Base-by-base conservation (phyloP, 345 rosid genomes). In the Rhodamnia rubescens region DNA sequence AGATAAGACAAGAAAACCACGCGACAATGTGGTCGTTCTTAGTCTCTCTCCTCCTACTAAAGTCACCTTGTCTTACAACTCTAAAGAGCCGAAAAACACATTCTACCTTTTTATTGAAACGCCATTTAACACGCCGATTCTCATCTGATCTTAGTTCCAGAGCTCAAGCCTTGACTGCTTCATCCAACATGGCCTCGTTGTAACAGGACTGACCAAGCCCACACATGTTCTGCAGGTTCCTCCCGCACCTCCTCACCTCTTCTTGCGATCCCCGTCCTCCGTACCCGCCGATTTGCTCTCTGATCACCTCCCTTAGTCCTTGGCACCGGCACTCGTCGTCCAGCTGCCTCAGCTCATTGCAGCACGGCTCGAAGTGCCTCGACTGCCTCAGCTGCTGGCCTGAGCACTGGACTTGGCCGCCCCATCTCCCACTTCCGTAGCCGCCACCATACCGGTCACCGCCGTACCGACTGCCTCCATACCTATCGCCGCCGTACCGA, bases 301-400 rank as follows among this genome's bases (percentile, higher is more conserved):
- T 52, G 53, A 58, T 20, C 0, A 83, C 59, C 42, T 82, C 69
- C 83, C 64, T 53, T 26, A 91, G 85, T 12, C 85, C 91, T 0
- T 82, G 51, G 85, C 93, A 91, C 20, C 91, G 81, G 85, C 93
- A 90, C n/a, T 12, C 36, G 53, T 21, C 59, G 10, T 87, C 86
- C 47, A 88, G 8, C 49, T 85, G 44, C 83, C 86, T 32, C 40
- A 91, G 57, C 82, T 88, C 86, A 20, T 84, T 36, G 84, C 78
- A 69, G 84, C 84, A 52, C 12, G 44, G 84, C 58, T 42, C 40
- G 58, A 82, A 82, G 84, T 74, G 85, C 40, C 64, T 54, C 22
- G 83, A 81, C n/a, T 14, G 74, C 27, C 53, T 83, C 49, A 58
- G 16, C 84, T 82, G 42, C 84, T 69, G 22, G 78, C 57, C 51